Percentiles rank a stretch among this genome's conserved stretches.
Conservation (phyloP, 805 yeast species). For the Teunomyces tritomae region DNA sequence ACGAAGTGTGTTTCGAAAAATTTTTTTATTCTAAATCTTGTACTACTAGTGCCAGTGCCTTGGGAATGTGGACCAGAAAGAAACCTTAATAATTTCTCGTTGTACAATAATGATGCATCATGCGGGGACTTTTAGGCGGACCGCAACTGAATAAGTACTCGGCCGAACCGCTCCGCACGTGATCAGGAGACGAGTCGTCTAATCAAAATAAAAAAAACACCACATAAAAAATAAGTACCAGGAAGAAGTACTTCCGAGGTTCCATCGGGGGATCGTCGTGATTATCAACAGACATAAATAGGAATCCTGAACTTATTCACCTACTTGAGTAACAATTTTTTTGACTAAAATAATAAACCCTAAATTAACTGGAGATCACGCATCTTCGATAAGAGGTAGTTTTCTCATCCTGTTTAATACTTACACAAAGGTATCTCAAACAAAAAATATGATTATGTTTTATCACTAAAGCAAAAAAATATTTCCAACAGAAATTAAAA, state of each 20-base stretch:
- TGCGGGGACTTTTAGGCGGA: background rate
- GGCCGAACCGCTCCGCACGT: too few species aligned
- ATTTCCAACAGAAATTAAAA: background rate
- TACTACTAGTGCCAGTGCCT: background rate
- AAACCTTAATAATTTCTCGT: background rate
- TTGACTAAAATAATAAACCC: background rate
- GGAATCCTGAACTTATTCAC: background rate
- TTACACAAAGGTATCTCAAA: background rate
- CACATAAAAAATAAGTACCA: too few species aligned
- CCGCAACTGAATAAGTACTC: too few species aligned
- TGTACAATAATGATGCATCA: background rate
- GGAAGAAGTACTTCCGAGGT: too few species aligned
- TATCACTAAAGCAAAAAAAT: background rate
- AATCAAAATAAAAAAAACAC: too few species aligned
- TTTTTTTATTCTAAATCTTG: background rate
- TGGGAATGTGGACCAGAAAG: background rate
- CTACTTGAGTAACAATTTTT: background rate
- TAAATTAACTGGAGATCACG: background rate
- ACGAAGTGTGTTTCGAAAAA: too few species aligned
- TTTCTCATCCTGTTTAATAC: background rate
- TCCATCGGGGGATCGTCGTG: background rate
- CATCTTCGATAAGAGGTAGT: background rate
- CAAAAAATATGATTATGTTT: background rate
- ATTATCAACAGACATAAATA: background rate
- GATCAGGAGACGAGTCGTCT: too few species aligned